These are phyloP conservation scores for Rubia tinctorum DNA, from an alignment of 305 asterid species.

Conservation along the genomic window DNA sequence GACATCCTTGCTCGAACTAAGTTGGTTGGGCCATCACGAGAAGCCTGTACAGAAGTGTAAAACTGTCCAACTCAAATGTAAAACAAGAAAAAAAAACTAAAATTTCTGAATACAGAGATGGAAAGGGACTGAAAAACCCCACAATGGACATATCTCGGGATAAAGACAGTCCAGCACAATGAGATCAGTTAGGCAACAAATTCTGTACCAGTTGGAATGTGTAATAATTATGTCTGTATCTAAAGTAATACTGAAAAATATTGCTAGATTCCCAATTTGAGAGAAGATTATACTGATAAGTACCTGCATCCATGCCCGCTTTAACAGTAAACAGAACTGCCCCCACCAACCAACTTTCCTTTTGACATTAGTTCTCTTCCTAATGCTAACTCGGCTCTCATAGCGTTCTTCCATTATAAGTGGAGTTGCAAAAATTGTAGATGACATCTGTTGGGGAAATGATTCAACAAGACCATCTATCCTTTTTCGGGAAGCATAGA, in stretches of 20 bases:
- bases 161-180: not conserved
- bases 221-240: not conserved
- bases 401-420: conserved; percentile 37
- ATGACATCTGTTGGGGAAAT: conserved; percentile 61
- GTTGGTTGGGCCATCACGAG: conserved; percentile 98
- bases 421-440: conserved; percentile 60
- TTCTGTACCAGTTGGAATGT: not conserved
- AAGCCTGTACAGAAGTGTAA: conserved; percentile 52
- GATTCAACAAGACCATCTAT: conserved; percentile 81
- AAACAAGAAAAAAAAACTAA: conserved; percentile 5
- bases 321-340: conserved; percentile 81
- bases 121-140: not conserved
- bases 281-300: not conserved
- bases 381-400: conserved; percentile 27
- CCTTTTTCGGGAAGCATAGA: conserved; percentile 70
- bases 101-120: not conserved
- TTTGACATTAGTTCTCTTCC: conserved; percentile 41
- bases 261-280: not conserved
- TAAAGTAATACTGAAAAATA: not conserved
- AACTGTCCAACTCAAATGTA: conserved; percentile 16
- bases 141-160: not conserved
- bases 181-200: not conserved
- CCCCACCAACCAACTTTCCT: conserved; percentile 87
- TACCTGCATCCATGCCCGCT: conserved; percentile 99
- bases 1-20: conserved; percentile 98